Evolutionary conservation across 2,329 filamentous ascomycete genomes (phyloP), one percentile per base, ranked within the genome.

Genomic region (Colletotrichum eleusines): DNA sequence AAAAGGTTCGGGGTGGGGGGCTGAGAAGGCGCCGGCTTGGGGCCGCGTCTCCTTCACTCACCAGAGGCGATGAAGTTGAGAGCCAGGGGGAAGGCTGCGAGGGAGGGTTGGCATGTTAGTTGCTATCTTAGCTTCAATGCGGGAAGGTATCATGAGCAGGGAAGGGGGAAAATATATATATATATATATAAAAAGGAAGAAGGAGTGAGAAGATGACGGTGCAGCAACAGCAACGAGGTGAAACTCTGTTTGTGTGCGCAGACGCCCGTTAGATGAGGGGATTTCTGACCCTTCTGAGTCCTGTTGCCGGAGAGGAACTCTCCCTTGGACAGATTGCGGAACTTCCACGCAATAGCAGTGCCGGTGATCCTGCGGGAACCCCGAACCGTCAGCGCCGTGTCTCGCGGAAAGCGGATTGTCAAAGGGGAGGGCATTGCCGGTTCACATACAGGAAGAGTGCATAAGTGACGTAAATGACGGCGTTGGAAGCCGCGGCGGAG

Each of bases 1-100:
- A 50, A 51, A 38, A 54, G 48, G 8, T 23, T 66, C 23, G 40
- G 51, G 40, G 31, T 16, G 57, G 50, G 38, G 57, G 51, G 63
- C 46, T 58, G 48, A 70, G 68, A 71, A 68, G 64, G 68, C 63
- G 68, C 68, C 28, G 42, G 46, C 46, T 55, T 20, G 35, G 23
- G 38, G 33, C 50, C 51, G 75, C 76, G 76, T 80, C 76, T 78
- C 79, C 80, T 81, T 81, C 82, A 95, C 93, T 95, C 90, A 96
- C 93, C 92, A 85, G 93, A 94, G 81, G 93, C 93, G 84, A 96
- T 93, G 85, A 96, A 96, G 84, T 96, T 96, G 79, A 96, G 86
- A 81, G 93, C 92, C 81, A 96, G 84, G 76, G 93, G 93, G 74
- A 94, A 84, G 74, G 92, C 93, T 96, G 77, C 71, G 59, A 66